These are phyloP conservation scores for Blastobotrys serpentis DNA, from an alignment of 1,139 yeast genomes.

Conservation along the genomic window DNA sequence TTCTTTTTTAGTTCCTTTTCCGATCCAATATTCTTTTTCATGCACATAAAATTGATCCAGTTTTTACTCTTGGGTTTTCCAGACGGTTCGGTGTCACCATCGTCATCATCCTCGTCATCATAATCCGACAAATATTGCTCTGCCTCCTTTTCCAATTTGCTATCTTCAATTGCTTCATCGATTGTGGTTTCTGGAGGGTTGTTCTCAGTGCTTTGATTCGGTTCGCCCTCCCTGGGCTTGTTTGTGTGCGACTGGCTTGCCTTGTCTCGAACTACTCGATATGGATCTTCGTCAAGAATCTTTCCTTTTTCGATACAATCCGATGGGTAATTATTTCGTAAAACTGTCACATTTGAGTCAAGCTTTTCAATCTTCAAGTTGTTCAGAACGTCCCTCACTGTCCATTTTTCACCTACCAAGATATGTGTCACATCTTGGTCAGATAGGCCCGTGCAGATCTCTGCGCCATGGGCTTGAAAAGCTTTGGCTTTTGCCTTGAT, in stretches of 20 bases:
- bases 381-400: background rate
- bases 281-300: slow-evolving; percentile 24
- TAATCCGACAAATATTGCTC: slow-evolving; percentile 16
- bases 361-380: slow-evolving; percentile 3
- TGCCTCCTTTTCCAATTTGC: slow-evolving; percentile 14
- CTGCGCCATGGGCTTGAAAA: slow-evolving; percentile 9
- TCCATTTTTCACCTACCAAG: slow-evolving; percentile 8
- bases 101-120: slow-evolving; percentile 11
- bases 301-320: slow-evolving; percentile 37
- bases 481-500: slow-evolving; percentile 9
- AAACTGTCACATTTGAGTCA: slow-evolving; percentile 19
- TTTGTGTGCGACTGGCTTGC: slow-evolving; percentile 4
- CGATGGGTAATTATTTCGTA: slow-evolving; percentile 40
- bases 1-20: slow-evolving; percentile 13
- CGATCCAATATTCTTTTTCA: slow-evolving; percentile 9
- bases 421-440: slow-evolving; percentile 9
- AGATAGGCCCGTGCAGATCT: background rate
- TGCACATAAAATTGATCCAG: slow-evolving; percentile 8
- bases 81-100: background rate
- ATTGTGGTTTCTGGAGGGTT: background rate
- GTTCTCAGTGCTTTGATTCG: background rate
- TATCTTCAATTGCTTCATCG: slow-evolving; percentile 14
- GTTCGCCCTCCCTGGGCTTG: background rate
- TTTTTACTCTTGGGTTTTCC: background rate
- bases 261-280: background rate